Evolutionary conservation across 2,329 filamentous ascomycete genomes (phyloP).

Genomic region (Dryadomyces quercus-mongolicae): DNA sequence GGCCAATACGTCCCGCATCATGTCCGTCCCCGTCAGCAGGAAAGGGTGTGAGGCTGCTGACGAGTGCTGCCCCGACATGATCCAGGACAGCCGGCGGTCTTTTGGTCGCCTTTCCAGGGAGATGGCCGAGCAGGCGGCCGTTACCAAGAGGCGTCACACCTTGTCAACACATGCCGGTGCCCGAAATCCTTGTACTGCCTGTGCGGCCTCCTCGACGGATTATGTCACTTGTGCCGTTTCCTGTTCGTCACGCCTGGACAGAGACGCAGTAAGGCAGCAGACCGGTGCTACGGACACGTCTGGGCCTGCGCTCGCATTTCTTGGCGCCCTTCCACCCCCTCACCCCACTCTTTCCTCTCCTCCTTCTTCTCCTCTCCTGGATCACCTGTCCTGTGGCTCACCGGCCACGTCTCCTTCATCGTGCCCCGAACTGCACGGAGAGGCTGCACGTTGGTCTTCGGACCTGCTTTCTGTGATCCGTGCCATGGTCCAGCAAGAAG

Average conservation of each 20-base stretch:
- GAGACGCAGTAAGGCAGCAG: neutral
- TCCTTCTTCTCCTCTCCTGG: too few species aligned
- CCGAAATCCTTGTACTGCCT: neutral
- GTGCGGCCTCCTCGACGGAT: neutral
- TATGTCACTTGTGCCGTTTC: neutral
- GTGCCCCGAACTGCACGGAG: neutral
- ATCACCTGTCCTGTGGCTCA: neutral
- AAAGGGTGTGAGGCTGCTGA: too few species aligned
- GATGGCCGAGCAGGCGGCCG: neutral
- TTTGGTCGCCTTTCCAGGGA: neutral
- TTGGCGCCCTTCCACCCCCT: neutral
- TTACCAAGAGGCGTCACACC: neutral
- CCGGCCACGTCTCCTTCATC: too few species aligned
- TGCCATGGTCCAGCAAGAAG: conserved; percentile 1
- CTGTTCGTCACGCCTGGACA: neutral
- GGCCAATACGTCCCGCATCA: too few species aligned
- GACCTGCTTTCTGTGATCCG: neutral
- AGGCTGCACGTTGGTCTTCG: neutral
- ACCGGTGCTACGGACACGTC: too few species aligned
- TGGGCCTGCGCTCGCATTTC: neutral
- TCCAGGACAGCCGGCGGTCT: too few species aligned
- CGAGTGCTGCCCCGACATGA: too few species aligned
- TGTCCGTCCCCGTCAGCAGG: too few species aligned
- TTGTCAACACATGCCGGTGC: neutral
- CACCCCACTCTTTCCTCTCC: too few species aligned